Conservation (phyloP, 345 rosid genomes). For the Corchorus olitorius region DNA sequence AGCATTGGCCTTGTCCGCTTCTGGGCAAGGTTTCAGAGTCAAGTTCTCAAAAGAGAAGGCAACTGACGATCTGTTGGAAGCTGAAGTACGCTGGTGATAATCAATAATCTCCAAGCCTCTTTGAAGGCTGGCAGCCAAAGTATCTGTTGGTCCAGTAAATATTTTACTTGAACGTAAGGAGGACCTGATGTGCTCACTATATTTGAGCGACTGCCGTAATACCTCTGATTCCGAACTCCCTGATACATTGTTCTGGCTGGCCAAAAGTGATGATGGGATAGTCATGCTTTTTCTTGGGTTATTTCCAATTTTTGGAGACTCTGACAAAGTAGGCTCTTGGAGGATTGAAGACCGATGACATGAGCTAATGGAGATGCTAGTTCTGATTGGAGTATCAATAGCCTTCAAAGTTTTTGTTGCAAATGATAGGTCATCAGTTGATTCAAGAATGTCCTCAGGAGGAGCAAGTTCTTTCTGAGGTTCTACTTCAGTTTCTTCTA, state of each 20-base stretch:
- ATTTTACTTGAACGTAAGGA: constrained; percentile 77
- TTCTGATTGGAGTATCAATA: constrained; percentile 40
- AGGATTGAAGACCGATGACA: constrained; percentile 56
- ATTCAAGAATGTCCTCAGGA: constrained; percentile 30
- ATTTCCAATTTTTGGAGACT: constrained; percentile 85
- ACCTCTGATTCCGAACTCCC: constrained; percentile 43
- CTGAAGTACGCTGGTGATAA: constrained; percentile 55
- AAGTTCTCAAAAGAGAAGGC: constrained; percentile 81
- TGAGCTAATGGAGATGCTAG: constrained; percentile 60
- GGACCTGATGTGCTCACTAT: constrained; percentile 61
- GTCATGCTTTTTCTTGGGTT: constrained; percentile 63
- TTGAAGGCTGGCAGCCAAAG: constrained; percentile 90
- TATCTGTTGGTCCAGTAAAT: constrained; percentile 69
- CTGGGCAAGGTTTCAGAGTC: constrained; percentile 59
- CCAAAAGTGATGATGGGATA: constrained; percentile 50
- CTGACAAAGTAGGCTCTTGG: constrained; percentile 79
- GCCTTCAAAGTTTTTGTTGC: constrained; percentile 28
- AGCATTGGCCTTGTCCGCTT: constrained; percentile 48
- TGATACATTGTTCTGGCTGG: constrained; percentile 49
- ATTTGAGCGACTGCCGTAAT: constrained; percentile 38
- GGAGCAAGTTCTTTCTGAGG: constrained; percentile 38
- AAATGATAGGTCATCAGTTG: constrained; percentile 30
- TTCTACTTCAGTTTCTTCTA: constrained; percentile 48
- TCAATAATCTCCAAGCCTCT: constrained; percentile 91
- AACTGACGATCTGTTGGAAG: constrained; percentile 61